Conservation (phyloP, 163 green algal genomes). For the Chloromonas sp. region DNA sequence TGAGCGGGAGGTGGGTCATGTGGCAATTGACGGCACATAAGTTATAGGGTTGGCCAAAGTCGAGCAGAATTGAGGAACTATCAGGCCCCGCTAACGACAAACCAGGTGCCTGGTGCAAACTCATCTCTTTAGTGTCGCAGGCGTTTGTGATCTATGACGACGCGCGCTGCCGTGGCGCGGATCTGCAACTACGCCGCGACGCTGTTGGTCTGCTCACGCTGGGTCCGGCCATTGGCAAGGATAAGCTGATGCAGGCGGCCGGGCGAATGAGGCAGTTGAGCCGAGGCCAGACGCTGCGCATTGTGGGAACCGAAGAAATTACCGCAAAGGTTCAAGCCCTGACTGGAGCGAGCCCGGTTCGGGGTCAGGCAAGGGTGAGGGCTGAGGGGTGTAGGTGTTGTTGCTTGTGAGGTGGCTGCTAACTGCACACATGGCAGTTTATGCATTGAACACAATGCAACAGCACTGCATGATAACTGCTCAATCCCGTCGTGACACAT, state of each 20-base stretch:
- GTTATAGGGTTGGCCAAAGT: conserved; percentile 15
- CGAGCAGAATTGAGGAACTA: conserved; percentile 31
- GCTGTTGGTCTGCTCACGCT: conserved; percentile 51
- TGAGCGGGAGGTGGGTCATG: background rate
- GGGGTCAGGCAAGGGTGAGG: background rate
- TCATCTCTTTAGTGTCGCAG: conserved; percentile 1
- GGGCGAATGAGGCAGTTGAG: conserved; percentile 39
- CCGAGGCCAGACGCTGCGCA: conserved; percentile 39
- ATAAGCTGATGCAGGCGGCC: conserved; percentile 54
- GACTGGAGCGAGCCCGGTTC: background rate
- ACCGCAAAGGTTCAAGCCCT: conserved; percentile 25
- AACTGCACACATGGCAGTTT: no score
- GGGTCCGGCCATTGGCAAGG: conserved; percentile 37
- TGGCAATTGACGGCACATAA: conserved; percentile 16
- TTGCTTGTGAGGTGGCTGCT: background rate
- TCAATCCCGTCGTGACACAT: no score
- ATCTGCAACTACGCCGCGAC: conserved; percentile 37
- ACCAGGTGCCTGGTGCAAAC: no score
- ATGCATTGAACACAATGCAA: no score
- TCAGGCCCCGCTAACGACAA: no score
- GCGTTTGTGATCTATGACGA: conserved; percentile 49
- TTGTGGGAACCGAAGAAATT: conserved; percentile 39
- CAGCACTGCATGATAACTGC: no score
- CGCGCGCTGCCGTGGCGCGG: conserved; percentile 45
- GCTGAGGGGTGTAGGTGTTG: background rate